Base-by-base conservation (phyloP, 768 basidiomycete species). In the Pleurotus ostreatus region DNA sequence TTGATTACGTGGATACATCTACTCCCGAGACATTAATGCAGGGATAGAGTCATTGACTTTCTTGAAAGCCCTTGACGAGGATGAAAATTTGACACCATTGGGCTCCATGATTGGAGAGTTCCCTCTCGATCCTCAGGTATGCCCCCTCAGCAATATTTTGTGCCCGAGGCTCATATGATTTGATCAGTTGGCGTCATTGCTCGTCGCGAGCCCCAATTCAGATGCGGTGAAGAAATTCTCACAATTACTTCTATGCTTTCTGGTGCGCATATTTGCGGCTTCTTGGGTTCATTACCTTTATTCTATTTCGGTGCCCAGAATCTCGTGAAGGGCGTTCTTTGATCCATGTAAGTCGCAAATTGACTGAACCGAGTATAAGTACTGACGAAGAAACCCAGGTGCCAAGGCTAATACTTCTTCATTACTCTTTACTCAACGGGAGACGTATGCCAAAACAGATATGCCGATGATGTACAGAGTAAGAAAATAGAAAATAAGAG, bases 21-120 rank as follows among this genome's bases (percentile, higher is more conserved):
- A 94, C 94, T 13, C 93, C 94, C 15, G 94, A 99, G 66, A 98
- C 95, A 1, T 80, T 98, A 47, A 97, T 98, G 94, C 86, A 94
- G 56, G 95, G 8, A 74, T 99, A 52, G 96, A 98, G 68, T 72
- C 98, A 37, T 78, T 99, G 48, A 95, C 98, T 66, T 96, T 86
- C 70, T 79, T 98, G 43, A 84, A 88, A 5, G 96, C 95, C 1
- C 75, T 99, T 58, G 94, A 98, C 65, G 94, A 98, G 62, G 93
- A 96, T 4, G 95, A 96, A 9, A 85, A 92, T 49, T 69, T 99
- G 56, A 98, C 96, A 1, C 71, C 85, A 0, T 75, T 98, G 9
- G 96, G 97, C 2, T 76, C 73, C 38, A 87, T 93, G 58, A 98
- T 98, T 96, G 96, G 96, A 0, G 94, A 97, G 63, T 98, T 98